These are phyloP conservation scores for Teratosphaeria nubilosa DNA, from an alignment of 2,329 filamentous ascomycete species.

Conservation along the genomic window DNA sequence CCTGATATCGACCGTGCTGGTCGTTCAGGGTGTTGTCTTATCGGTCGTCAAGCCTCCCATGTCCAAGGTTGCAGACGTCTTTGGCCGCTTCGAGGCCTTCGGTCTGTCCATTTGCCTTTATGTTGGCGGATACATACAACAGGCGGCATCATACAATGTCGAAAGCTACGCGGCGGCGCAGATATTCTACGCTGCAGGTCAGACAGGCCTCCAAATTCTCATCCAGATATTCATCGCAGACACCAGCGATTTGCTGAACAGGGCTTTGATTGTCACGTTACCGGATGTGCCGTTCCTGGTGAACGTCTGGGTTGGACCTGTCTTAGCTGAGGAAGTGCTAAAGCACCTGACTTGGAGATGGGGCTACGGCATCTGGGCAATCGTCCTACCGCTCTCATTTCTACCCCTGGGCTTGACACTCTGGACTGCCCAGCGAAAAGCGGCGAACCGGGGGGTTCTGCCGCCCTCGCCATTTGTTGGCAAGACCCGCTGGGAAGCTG, in stretches of 20 bases:
- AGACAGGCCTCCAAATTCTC: constrained; percentile 49
- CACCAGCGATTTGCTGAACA: constrained; percentile 49
- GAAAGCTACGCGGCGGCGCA: constrained; percentile 46
- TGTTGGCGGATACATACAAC: constrained; percentile 47
- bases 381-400: constrained; percentile 49
- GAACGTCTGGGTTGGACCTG: constrained; percentile 51
- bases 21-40: constrained; percentile 55
- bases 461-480: constrained; percentile 31
- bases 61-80: constrained; percentile 53
- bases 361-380: constrained; percentile 54
- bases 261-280: constrained; percentile 49
- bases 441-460: constrained; percentile 39
- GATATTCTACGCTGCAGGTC: constrained; percentile 53
- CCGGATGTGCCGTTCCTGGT: constrained; percentile 51
- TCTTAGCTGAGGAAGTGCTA: constrained; percentile 41
- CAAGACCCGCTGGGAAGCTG: constrained; percentile 23
- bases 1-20: constrained; percentile 53
- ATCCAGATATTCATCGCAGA: constrained; percentile 58
- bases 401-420: constrained; percentile 45
- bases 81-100: constrained; percentile 52
- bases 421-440: constrained; percentile 42
- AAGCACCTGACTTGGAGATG: constrained; percentile 46
- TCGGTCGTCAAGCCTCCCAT: constrained; percentile 51
- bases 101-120: constrained; percentile 44
- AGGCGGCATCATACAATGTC: constrained; percentile 46